Evolutionary conservation across 371 early-diverging fungal genomes (phyloP).

Genomic region (Mucor velutinosus): DNA sequence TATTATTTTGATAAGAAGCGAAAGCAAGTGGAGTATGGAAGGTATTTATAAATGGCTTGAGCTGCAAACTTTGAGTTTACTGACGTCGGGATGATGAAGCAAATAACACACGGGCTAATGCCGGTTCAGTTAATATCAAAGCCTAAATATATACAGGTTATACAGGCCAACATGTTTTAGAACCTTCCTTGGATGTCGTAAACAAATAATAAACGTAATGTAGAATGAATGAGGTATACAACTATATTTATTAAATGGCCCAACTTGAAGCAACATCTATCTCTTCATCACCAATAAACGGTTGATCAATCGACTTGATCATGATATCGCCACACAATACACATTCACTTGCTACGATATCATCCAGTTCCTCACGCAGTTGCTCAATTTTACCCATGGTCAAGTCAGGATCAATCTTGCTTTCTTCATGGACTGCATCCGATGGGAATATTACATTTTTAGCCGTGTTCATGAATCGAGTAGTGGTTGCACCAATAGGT

Average conservation of each 20-base stretch:
- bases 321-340: conserved; percentile 84
- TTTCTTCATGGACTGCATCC: conserved; percentile 25
- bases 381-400: conserved; percentile 75
- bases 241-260: conserved; percentile 43
- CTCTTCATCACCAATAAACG: conserved; percentile 67
- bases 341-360: conserved; percentile 24
- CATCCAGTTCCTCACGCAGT: conserved; percentile 27
- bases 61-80: neutral
- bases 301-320: conserved; percentile 78
- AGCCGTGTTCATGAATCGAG: conserved; percentile 45
- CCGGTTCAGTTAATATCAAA: neutral
- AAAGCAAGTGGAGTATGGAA: neutral
- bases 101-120: neutral
- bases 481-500: conserved; percentile 26
- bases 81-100: conserved; percentile 13
- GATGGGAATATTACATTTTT: conserved; percentile 34
- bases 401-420: conserved; percentile 63
- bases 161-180: neutral
- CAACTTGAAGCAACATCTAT: conserved; percentile 56
- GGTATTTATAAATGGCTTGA: neutral
- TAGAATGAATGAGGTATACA: conserved; percentile 6
- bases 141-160: neutral
- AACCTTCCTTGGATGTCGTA: neutral
- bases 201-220: neutral
- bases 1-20: neutral